phyloP scores from a whole-genome alignment of 2,329 filamentous ascomycete genomes.

The Epichloe gansuensis region DNA sequence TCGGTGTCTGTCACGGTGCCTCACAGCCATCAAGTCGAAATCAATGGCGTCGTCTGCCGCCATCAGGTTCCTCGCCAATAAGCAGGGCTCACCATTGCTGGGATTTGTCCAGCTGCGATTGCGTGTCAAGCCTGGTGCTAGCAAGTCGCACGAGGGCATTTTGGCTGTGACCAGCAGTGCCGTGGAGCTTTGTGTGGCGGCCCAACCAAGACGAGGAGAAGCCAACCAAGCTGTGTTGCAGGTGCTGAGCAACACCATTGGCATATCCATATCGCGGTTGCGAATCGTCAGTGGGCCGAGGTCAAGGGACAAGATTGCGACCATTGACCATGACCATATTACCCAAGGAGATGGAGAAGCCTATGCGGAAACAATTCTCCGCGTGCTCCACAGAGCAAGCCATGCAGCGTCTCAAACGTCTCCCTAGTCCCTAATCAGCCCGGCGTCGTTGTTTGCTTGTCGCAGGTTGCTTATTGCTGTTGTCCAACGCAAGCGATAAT shows the following conservation, averaged over 20 bases:
- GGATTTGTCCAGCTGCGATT: conserved; percentile 47
- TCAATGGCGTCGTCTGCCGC: conserved; percentile 20
- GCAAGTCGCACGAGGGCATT: conserved; percentile 48
- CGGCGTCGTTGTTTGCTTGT: background rate
- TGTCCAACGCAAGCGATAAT: background rate
- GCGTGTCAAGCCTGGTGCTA: conserved; percentile 54
- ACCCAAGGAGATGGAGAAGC: conserved; percentile 16
- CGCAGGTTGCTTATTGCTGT: too few species aligned
- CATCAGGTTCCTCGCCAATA: conserved; percentile 34
- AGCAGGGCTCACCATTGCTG: conserved; percentile 28
- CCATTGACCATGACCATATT: conserved; percentile 21
- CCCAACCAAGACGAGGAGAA: conserved; percentile 52
- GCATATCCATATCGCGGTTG: conserved; percentile 50
- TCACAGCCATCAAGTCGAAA: background rate
- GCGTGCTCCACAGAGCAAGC: conserved; percentile 16
- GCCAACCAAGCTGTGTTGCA: conserved; percentile 54
- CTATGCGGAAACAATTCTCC: conserved; percentile 16
- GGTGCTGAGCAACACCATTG: conserved; percentile 47
- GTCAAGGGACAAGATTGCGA: conserved; percentile 50
- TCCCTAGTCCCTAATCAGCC: background rate
- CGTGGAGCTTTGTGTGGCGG: conserved; percentile 53
- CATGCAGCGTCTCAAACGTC: background rate
- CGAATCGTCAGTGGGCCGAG: conserved; percentile 50
- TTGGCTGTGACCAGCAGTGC: conserved; percentile 38
- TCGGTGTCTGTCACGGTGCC: background rate